Evolutionary conservation across 176 grass and related monocot genomes (phyloP), one percentile per base, ranked within the genome.

Genomic region (Chrysopogon serrulatus): DNA sequence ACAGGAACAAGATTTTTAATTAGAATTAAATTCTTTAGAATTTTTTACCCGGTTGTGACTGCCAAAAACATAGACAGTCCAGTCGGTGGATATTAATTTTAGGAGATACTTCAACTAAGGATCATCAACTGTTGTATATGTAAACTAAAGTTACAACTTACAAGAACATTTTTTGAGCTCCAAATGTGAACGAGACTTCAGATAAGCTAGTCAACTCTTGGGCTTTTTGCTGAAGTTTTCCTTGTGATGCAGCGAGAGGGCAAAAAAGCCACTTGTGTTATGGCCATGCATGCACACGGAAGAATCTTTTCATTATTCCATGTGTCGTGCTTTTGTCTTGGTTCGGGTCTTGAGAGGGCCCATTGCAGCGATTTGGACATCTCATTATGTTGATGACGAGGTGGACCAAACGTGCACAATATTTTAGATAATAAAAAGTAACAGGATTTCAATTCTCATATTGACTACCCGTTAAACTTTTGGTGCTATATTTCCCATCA

Each of bases 391-490:
- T 71, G 51, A 54, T 49, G n/a, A n/a, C n/a, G 84, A 43, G 8
- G 68, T 51, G 51, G 10, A 63, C 33, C 33, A 54, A 49, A 70
- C 64, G 21, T 53, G 62, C 62, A 47, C 11, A 19, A n/a, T 13
- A 68, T 8, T n/a, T n/a, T n/a, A n/a, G n/a, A n/a, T n/a, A n/a
- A 47, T 54, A 74, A 31, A 19, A 15, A 53, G 27, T 74, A 6
- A 24, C 37, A 16, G n/a, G 61, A 19, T 32, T 21, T 76, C 48
- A 59, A 61, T 72, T 61, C 26, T 7, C 24, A 35, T 9, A 27
- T 49, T 76, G 78, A 89, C 83, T 85, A 42, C 80, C 63, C 51
- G 77, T 70, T 76, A 82, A 85, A 65, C 76, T 17, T 18, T 23
- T 13, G 32, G 13, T 19, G 30, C 10, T 11, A 47, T 19, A 30